These are phyloP conservation scores for Rhododendron vialii DNA, from an alignment of 148 eudicot species.

Conservation along the genomic window DNA sequence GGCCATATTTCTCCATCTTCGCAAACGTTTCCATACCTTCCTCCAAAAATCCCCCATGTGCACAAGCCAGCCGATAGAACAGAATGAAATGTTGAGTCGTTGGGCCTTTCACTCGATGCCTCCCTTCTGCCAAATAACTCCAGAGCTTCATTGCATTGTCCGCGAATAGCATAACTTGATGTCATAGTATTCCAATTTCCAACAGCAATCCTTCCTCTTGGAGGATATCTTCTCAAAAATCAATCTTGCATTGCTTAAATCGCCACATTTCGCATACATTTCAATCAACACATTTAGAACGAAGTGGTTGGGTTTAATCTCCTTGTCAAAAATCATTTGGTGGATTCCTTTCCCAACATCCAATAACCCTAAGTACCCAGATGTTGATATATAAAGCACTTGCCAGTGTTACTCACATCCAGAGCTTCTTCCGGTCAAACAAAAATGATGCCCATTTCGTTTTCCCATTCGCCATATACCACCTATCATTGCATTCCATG, in stretches of 20 bases:
- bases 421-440: conserved; percentile 47
- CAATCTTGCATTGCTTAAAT: conserved; percentile 43
- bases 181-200: no score
- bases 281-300: conserved; percentile 58
- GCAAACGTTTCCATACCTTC: conserved; percentile 30
- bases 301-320: conserved; percentile 37
- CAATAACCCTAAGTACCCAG: conserved; percentile 51
- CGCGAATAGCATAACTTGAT: no score
- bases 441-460: conserved; percentile 20
- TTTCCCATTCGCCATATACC: conserved; percentile 30
- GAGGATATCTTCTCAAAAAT: conserved; percentile 34
- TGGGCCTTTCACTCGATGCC: no score
- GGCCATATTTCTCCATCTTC: conserved; percentile 46
- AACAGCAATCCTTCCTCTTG: no score
- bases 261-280: conserved; percentile 83
- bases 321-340: conserved; percentile 24
- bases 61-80: no score
- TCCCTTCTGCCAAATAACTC: no score
- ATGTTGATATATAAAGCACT: conserved; percentile 55
- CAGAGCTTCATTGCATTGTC: no score
- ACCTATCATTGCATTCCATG: conserved; percentile 75
- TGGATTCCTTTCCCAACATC: conserved; percentile 56
- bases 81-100: no score
- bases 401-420: conserved; percentile 43
- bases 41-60: no score